Conservation (phyloP, 441 rosid genomes). For the Syzygium malaccense region DNA sequence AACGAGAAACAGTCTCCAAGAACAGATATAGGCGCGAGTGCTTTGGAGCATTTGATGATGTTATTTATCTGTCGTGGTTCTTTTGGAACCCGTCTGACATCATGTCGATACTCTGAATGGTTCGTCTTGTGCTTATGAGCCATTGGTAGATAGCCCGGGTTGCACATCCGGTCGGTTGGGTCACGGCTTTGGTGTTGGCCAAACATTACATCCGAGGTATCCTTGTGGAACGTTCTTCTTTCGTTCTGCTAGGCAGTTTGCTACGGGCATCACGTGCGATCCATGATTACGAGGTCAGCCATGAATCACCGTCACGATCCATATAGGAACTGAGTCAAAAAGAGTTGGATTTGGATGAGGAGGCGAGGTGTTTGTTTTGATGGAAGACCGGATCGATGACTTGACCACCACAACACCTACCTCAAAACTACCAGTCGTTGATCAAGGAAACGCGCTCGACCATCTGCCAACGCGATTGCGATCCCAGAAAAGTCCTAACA, state of each 20-base stretch:
- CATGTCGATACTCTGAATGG: neutral
- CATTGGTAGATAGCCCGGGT: neutral
- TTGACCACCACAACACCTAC: neutral
- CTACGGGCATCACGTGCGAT: neutral
- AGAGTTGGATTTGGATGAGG: neutral
- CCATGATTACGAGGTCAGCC: neutral
- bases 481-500: neutral
- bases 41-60: neutral
- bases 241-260: neutral
- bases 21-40: neutral
- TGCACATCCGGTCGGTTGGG: neutral
- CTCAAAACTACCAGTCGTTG: neutral
- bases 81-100: neutral
- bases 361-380: neutral
- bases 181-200: neutral
- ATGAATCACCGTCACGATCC: neutral
- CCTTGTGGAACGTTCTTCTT: neutral
- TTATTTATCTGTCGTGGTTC: neutral
- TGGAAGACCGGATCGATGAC: neutral
- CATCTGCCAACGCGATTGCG: neutral
- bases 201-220: neutral
- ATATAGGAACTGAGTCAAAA: neutral
- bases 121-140: neutral
- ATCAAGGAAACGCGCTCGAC: neutral
- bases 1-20: neutral